A percentile compares a stretch with the other conserved stretches of the same genome.
These are phyloP conservation scores for Zygosaccharomyces pseudobailii DNA, from an alignment of 1,139 yeast species.

Conservation along the genomic window DNA sequence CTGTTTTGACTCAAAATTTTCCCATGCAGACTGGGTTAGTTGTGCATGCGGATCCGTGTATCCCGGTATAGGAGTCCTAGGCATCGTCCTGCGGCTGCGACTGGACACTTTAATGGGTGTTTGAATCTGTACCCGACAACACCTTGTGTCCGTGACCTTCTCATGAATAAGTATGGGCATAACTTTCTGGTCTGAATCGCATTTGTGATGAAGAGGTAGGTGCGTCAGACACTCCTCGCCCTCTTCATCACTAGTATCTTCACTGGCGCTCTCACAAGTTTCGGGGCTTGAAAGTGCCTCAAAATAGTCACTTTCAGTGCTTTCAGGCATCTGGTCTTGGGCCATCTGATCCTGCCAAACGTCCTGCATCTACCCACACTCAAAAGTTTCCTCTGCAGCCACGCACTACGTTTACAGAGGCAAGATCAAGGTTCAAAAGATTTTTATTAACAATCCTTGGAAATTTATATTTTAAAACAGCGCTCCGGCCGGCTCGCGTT, in stretches of 20 bases:
- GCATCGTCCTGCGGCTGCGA: slow-evolving; percentile 3
- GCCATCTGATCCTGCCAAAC: not conserved
- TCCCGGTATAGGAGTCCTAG: slow-evolving; percentile 15
- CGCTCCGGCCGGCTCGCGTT: not conserved
- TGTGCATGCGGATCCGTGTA: slow-evolving; percentile 1
- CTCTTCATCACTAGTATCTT: slow-evolving; percentile 7
- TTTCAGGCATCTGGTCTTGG: not conserved
- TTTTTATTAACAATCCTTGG: not conserved
- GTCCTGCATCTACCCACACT: not conserved
- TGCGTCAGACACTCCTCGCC: not conserved
- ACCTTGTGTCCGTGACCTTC: not conserved
- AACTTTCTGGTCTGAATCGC: not conserved
- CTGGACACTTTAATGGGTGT: slow-evolving; percentile 6
- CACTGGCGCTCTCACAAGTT: slow-evolving; percentile 3
- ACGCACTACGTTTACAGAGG: too few relatives aligned
- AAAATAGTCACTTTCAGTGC: not conserved
- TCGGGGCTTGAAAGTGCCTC: slow-evolving; percentile 7
- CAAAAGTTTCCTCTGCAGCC: not conserved
- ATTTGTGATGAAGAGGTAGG: not conserved
- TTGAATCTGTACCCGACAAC: slow-evolving; percentile 9
- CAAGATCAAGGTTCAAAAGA: not conserved
- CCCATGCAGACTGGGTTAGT: not conserved
- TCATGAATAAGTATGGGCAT: slow-evolving; percentile 8
- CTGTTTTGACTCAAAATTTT: not conserved
- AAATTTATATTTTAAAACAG: not conserved